These are phyloP conservation scores for Hortaea werneckii DNA, from an alignment of 2,329 filamentous ascomycete species.

Conservation along the genomic window DNA sequence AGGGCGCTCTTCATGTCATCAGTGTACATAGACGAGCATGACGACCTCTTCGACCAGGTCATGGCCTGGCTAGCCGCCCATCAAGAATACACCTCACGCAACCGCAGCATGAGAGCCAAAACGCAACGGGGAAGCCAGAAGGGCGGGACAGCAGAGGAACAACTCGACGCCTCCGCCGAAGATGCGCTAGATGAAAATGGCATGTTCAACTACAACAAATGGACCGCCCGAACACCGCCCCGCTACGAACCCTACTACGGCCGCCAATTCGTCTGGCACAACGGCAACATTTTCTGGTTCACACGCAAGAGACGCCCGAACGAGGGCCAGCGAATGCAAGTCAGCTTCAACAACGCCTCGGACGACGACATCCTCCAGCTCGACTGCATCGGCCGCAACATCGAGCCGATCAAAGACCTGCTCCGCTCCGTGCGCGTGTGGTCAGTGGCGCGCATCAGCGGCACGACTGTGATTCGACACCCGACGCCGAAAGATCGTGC, in stretches of 20 bases:
- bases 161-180: conserved; percentile 24
- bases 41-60: conserved; percentile 34
- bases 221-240: conserved; percentile 38
- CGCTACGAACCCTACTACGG: conserved; percentile 42
- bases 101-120: conserved; percentile 30
- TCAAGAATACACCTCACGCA: conserved; percentile 26
- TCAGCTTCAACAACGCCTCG: conserved; percentile 11
- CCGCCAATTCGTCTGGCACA: conserved; percentile 33
- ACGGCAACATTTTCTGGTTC: conserved; percentile 34
- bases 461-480: conserved; percentile 37
- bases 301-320: conserved; percentile 26
- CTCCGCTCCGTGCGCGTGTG: conserved; percentile 36
- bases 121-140: conserved; percentile 28
- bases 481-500: conserved; percentile 32
- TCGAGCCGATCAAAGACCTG: conserved; percentile 39
- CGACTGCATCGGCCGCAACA: conserved; percentile 38
- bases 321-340: conserved; percentile 15
- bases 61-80: conserved; percentile 36
- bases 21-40: conserved; percentile 35
- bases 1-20: conserved; percentile 32
- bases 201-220: conserved; percentile 42
- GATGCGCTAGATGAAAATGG: conserved; percentile 30
- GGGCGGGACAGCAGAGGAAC: conserved; percentile 16
- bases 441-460: conserved; percentile 32
- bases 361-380: conserved; percentile 35